Evolutionary conservation across 1,139 yeast species (phyloP), one percentile per base, ranked within the genome.

Genomic region (Tardiomyces blankii): DNA sequence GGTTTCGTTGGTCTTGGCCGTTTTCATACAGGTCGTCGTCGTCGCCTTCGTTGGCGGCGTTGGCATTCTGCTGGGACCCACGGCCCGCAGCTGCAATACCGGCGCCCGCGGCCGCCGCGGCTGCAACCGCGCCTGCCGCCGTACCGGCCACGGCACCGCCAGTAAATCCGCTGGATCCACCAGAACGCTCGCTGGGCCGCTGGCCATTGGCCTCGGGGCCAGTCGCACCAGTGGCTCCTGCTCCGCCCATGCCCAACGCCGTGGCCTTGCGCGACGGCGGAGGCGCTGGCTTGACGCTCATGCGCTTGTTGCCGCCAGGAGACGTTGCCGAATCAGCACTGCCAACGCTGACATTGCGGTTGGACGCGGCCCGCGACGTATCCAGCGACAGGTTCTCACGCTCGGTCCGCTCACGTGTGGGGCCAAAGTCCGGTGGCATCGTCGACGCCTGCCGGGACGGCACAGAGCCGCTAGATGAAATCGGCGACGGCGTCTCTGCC

Each of bases 1-100:
- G 59, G 21, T 46, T 50, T 13, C 53, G 46, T 13, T 35, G 25
- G 6, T 13, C n/a, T 12, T 25, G 40, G 41, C 1, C 19, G 41
- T 3, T 21, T 13, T 14, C 18, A 8, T 28, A 14, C 25, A 47
- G 46, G n/a, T 55, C 55, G 42, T 49, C 49, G 39, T 50, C 54
- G 54, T 51, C 40, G 55, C 52, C 38, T 42, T 49, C 38, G 54
- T 9, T 35, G 39, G 18, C 19, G 4, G 18, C 19, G n/a, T n/a
- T n/a, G n/a, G n/a, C n/a, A n/a, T n/a, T 25, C 28, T 7, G 28
- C 11, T 7, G 7, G 28, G 28, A 11, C 28, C 11, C 28, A 13
- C n/a, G 32, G n/a, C 9, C 4, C 13, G 13, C 32, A 6, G 13
- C 6, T 9, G 19, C 39, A 35, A 7, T 32, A 13, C 8, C 38